Evolutionary conservation across 192 early-diverging fungal genomes (phyloP).

Genomic region (Coemansia sp.): DNA sequence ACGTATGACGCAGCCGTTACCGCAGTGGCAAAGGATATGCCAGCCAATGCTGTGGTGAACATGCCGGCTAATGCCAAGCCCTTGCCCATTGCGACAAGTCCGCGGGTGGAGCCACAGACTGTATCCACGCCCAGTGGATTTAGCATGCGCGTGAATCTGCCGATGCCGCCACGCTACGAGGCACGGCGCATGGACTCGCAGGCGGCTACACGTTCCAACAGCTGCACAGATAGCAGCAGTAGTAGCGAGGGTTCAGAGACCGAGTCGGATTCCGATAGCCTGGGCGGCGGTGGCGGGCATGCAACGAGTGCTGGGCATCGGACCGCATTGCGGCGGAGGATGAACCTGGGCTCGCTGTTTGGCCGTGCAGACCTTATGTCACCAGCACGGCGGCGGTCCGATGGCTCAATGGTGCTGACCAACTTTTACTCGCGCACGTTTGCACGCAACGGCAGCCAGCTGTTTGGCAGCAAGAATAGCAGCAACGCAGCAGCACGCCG

Average conservation of each 20-base stretch:
- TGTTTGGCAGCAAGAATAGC: background rate
- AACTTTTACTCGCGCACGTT: slow-evolving; percentile 13
- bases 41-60: too few relatives aligned
- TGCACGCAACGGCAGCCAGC: background rate
- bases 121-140: slow-evolving; percentile 10
- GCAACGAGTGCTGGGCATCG: background rate
- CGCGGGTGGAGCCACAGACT: background rate
- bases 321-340: too few relatives aligned
- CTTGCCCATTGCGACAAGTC: background rate
- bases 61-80: slow-evolving; percentile 5
- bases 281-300: background rate
- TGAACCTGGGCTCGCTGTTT: background rate
- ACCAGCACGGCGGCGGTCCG: slow-evolving; percentile 24
- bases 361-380: background rate
- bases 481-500: too few relatives aligned
- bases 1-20: slow-evolving; percentile 46
- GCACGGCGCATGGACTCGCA: slow-evolving; percentile 7
- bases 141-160: slow-evolving; percentile 46
- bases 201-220: background rate
- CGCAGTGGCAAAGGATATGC: background rate
- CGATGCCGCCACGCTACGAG: slow-evolving; percentile 45
- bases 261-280: background rate
- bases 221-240: too few relatives aligned
- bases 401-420: slow-evolving; percentile 40
- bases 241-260: background rate